Evolutionary conservation across 108 stramenopile genomes (phyloP).

Genomic region (Seminavis robusta): DNA sequence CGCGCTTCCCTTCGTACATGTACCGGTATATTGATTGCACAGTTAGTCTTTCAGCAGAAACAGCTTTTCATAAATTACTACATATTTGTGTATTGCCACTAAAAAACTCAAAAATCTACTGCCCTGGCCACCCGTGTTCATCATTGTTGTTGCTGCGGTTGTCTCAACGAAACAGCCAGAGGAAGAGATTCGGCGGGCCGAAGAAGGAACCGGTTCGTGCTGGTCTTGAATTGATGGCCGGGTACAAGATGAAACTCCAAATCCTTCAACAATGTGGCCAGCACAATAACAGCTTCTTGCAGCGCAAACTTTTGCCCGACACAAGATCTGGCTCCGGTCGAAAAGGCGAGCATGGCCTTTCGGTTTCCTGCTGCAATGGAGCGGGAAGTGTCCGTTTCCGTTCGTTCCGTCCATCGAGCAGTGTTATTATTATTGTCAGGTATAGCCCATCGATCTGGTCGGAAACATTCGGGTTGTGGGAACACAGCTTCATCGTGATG

Average conservation of each 20-base stretch:
- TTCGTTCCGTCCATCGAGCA: no score
- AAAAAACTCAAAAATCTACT: no score
- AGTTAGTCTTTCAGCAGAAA: no score
- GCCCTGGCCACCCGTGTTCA: no score
- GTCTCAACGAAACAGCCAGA: no score
- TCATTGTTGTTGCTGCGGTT: no score
- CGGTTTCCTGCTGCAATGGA: slow-evolving; percentile 22
- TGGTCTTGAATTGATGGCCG: slow-evolving; percentile 3
- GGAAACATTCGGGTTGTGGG: slow-evolving; percentile 34
- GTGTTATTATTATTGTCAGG: neutral
- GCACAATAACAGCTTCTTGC: slow-evolving; percentile 14
- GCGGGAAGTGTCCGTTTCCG: neutral
- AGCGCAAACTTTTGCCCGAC: slow-evolving; percentile 53
- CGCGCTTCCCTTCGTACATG: no score
- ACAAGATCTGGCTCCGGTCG: slow-evolving; percentile 45
- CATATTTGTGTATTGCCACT: no score
- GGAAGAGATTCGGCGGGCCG: no score
- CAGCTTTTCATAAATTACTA: no score
- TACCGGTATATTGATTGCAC: no score
- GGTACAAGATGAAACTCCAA: slow-evolving; percentile 13
- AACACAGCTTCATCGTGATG: slow-evolving; percentile 41
- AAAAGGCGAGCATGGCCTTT: slow-evolving; percentile 49
- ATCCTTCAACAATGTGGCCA: slow-evolving; percentile 11
- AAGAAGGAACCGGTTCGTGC: no score
- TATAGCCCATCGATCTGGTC: slow-evolving; percentile 51